These are phyloP conservation scores for Globisporangium lucens DNA, from an alignment of 352 stramenopile species.

Conservation along the genomic window DNA sequence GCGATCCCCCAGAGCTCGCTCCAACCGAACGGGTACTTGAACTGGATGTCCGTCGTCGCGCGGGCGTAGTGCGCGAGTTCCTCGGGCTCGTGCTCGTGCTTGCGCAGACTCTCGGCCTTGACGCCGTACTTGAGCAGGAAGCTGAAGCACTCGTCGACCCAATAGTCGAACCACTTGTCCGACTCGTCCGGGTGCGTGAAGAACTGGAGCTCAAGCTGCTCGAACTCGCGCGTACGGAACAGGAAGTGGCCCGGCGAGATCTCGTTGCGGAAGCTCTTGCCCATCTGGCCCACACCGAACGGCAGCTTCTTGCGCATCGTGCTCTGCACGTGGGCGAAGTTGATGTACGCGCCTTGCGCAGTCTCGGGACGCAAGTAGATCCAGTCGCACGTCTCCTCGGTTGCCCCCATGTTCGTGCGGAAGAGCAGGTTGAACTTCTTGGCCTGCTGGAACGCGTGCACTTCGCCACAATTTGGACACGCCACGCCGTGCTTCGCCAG, in stretches of 20 bases:
- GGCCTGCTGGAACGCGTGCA: conserved; percentile 61
- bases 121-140: conserved; percentile 92
- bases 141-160: conserved; percentile 90
- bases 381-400: conserved; percentile 80
- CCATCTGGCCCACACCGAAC: conserved; percentile 96
- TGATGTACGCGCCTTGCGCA: conserved; percentile 97
- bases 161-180: conserved; percentile 85
- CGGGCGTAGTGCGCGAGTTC: conserved; percentile 96
- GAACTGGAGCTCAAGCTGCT: conserved; percentile 95
- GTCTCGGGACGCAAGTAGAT: conserved; percentile 97
- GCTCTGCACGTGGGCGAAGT: conserved; percentile 95
- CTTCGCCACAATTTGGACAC: conserved; percentile 56
- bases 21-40: conserved; percentile 96
- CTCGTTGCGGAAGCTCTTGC: conserved; percentile 98
- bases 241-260: conserved; percentile 97
- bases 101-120: conserved; percentile 86
- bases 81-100: conserved; percentile 90
- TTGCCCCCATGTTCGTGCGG: conserved; percentile 94
- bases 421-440: conserved; percentile 99
- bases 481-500: conserved; percentile 41
- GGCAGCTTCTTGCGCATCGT: conserved; percentile 92
- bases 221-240: conserved; percentile 97
- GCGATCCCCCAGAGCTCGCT: conserved; percentile 97
- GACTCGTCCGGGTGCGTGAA: conserved; percentile 75
- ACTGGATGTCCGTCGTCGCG: conserved; percentile 97